phyloP scores from a whole-genome alignment of 495 filamentous ascomycete genomes.

The Neurospora hispaniola region DNA sequence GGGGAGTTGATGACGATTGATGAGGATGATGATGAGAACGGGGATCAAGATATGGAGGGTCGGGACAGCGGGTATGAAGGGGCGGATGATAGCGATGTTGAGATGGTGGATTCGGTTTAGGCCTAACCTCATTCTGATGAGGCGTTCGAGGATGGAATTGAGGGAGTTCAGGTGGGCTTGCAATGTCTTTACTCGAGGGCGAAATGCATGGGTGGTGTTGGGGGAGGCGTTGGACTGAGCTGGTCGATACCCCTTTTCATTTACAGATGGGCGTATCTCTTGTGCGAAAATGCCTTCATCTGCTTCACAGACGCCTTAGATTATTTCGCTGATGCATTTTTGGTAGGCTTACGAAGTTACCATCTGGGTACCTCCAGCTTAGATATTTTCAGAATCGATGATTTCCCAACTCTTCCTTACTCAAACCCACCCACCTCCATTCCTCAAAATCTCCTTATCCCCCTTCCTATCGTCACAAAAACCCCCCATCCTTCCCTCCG shows the following conservation, averaged over 20 bases:
- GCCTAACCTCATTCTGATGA: neutral
- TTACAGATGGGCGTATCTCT: neutral
- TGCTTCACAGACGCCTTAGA: neutral
- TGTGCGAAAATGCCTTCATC: neutral
- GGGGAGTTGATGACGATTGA: no score
- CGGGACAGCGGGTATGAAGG: neutral
- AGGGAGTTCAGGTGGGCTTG: neutral
- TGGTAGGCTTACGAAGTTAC: neutral
- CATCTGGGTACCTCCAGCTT: no score
- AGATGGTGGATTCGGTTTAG: neutral
- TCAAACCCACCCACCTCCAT: neutral
- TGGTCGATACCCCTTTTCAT: neutral
- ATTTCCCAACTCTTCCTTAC: neutral
- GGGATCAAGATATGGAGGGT: neutral
- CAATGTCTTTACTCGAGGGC: neutral
- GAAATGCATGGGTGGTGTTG: neutral
- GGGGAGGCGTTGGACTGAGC: neutral
- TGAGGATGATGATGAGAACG: neutral
- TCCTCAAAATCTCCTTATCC: neutral
- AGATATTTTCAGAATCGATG: no score
- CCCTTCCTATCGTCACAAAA: conserved; percentile 21
- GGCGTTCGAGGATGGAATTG: neutral
- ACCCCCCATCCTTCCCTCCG: conserved; percentile 29
- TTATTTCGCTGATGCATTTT: neutral
- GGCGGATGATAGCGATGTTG: neutral